These are phyloP conservation scores for Aspergillus viridinutans DNA, from an alignment of 2,329 filamentous ascomycete genomes.

Conservation along the genomic window DNA sequence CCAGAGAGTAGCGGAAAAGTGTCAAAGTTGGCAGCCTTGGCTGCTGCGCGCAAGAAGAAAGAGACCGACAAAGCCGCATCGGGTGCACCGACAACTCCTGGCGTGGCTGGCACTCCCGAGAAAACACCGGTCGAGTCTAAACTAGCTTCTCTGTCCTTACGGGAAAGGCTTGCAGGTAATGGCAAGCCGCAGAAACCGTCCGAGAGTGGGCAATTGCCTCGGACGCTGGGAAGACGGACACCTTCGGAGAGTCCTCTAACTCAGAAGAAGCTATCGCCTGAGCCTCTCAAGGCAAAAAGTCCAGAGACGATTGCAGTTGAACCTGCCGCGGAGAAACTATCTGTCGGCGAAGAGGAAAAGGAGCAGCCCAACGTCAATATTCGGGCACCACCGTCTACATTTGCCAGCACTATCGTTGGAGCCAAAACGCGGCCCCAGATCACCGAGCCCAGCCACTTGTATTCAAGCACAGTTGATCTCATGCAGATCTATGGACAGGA, in stretches of 20 bases:
- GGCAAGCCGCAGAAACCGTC: slow-evolving; percentile 24
- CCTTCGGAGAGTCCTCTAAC: slow-evolving; percentile 11
- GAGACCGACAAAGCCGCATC: slow-evolving; percentile 56
- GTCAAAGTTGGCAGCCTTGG: slow-evolving; percentile 87
- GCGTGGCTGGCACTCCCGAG: slow-evolving; percentile 5
- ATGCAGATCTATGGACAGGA: slow-evolving; percentile 37
- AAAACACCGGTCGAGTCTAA: slow-evolving; percentile 16
- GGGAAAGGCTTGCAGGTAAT: slow-evolving; percentile 35
- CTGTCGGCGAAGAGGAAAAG: slow-evolving; percentile 9
- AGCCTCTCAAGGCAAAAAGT: slow-evolving; percentile 8
- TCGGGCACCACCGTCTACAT: slow-evolving; percentile 47
- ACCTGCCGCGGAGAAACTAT: slow-evolving; percentile 4
- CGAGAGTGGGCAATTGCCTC: slow-evolving; percentile 21
- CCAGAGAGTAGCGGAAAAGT: slow-evolving; percentile 61
- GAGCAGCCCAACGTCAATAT: slow-evolving; percentile 25
- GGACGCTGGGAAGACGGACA: slow-evolving; percentile 16
- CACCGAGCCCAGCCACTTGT: slow-evolving; percentile 32
- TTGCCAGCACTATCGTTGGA: slow-evolving; percentile 45
- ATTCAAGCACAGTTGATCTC: slow-evolving; percentile 30
- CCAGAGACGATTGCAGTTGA: slow-evolving; percentile 1
- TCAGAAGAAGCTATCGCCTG: slow-evolving; percentile 17
- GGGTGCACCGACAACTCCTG: slow-evolving; percentile 2
- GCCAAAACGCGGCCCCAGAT: slow-evolving; percentile 18
- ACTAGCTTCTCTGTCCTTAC: slow-evolving; percentile 30
- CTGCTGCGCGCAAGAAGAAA: slow-evolving; percentile 81